These are phyloP conservation scores for Phytophthora sojae DNA, from an alignment of 352 stramenopile species.

Conservation along the genomic window DNA sequence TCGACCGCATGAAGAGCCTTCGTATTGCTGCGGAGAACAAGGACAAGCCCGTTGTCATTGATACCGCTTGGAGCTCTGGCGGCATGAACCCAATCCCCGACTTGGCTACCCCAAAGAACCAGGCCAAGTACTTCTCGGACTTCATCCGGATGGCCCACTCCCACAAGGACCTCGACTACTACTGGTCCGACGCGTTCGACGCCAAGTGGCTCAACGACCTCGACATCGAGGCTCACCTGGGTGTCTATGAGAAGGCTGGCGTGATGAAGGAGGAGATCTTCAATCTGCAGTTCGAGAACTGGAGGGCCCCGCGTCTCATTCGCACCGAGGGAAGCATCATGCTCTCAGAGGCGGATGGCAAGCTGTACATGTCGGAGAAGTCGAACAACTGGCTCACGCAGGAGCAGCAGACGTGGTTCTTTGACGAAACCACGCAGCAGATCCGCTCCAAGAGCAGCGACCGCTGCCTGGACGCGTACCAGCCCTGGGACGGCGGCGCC, in stretches of 20 bases:
- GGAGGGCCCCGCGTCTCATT: neutral
- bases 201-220: neutral
- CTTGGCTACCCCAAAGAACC: neutral
- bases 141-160: neutral
- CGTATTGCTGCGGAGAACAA: neutral
- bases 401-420: neutral
- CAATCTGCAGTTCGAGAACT: neutral
- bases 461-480: neutral
- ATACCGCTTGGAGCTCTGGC: neutral
- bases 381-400: neutral
- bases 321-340: neutral
- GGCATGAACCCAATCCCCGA: neutral
- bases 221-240: neutral
- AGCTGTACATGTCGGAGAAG: neutral
- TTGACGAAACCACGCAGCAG: neutral
- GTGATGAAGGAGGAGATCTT: neutral
- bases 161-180: neutral
- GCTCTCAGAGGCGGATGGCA: neutral
- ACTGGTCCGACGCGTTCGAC: neutral
- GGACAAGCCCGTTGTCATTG: neutral
- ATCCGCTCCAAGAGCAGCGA: too few relatives aligned
- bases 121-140: neutral
- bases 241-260: neutral
- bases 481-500: neutral
- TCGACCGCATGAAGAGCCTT: neutral